A percentile compares a stretch with the other conserved stretches of the same genome.
phyloP scores from a whole-genome alignment of 2,329 filamentous ascomycete species.

The Penicillium sclerotigenum region DNA sequence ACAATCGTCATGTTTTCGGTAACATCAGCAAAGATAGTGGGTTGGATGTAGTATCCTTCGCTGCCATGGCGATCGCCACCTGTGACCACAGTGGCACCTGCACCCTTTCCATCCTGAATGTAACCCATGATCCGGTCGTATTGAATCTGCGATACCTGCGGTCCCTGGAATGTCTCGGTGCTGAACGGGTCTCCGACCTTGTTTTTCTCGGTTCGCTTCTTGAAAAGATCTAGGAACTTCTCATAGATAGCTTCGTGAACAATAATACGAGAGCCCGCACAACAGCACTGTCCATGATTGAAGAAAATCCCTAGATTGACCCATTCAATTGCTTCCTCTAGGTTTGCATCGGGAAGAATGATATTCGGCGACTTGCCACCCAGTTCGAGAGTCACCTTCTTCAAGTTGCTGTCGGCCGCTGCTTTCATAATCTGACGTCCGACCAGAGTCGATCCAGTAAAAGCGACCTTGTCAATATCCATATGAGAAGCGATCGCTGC shows the following conservation, averaged over 20 bases:
- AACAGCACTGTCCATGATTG: conserved; percentile 62
- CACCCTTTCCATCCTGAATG: conserved; percentile 64
- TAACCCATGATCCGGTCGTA: conserved; percentile 81
- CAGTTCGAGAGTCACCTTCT: conserved; percentile 63
- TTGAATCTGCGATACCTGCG: conserved; percentile 77
- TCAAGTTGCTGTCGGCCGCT: conserved; percentile 59
- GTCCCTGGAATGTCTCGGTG: conserved; percentile 77
- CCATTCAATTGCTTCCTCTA: conserved; percentile 65
- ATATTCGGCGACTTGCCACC: conserved; percentile 62
- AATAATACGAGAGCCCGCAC: conserved; percentile 64
- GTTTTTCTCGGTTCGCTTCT: conserved; percentile 68
- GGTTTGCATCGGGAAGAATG: conserved; percentile 60
- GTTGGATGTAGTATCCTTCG: conserved; percentile 85
- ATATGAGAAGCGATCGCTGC: conserved; percentile 61
- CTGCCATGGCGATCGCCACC: conserved; percentile 68
- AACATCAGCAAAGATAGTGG: conserved; percentile 79
- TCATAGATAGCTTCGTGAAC: conserved; percentile 83
- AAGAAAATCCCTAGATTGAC: conserved; percentile 51
- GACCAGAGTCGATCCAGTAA: conserved; percentile 59
- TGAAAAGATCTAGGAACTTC: conserved; percentile 76
- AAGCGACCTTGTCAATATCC: conserved; percentile 62
- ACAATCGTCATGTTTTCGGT: conserved; percentile 66
- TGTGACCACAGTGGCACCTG: conserved; percentile 61
- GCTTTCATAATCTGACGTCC: conserved; percentile 60
- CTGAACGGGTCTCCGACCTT: conserved; percentile 78